Base-by-base conservation (phyloP, 257 asterid genomes). In the Nyctanthes arbortristis region DNA sequence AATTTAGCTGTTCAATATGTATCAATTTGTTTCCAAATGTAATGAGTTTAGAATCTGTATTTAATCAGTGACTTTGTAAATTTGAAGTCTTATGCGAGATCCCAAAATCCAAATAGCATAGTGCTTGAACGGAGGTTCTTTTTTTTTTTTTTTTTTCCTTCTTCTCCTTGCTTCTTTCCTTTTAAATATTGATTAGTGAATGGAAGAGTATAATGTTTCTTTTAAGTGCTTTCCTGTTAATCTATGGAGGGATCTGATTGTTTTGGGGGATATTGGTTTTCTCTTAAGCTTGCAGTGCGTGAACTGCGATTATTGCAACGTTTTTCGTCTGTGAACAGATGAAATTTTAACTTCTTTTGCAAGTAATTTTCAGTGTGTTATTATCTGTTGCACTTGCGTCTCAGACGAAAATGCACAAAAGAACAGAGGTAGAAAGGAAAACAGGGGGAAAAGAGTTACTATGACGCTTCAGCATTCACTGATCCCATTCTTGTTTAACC, bases 21-120 rank as follows among this genome's bases (percentile, higher is more conserved):
- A 83, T 75, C 69, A 70, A 63, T 69, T 40, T 67, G 83, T 74
- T 72, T 75, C 68, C 75, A 63, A 22, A 66, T 70, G 76, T 72
- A 75, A 75, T 58, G 69, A 61, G 66, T 71, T 74, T 36, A 27
- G 54, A 14, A 56, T 43, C 47, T 57, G 63, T 63, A 54, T 29
- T 29, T 56, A 65, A 34, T 52, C 49, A 55, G 73, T 70, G 65
- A 32, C 67, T 24, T 60, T 71, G 82, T 71, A 77, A 79, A 79
- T 72, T 77, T 63, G 27, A 34, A 59, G 20, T 18, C 63, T 62
- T 57, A 20, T 54, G 43, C 67, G 59, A 72, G 70, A 33, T 75
- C 71, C 30, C 1, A 8, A 12, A 14, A 34, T 74, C 30, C 1
- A 8, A 12, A 14, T 43, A 45, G 66, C 35, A 61, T 68, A 58